Conservation (phyloP, 768 basidiomycete genomes). For the Coprinopsis strossmayeri region DNA sequence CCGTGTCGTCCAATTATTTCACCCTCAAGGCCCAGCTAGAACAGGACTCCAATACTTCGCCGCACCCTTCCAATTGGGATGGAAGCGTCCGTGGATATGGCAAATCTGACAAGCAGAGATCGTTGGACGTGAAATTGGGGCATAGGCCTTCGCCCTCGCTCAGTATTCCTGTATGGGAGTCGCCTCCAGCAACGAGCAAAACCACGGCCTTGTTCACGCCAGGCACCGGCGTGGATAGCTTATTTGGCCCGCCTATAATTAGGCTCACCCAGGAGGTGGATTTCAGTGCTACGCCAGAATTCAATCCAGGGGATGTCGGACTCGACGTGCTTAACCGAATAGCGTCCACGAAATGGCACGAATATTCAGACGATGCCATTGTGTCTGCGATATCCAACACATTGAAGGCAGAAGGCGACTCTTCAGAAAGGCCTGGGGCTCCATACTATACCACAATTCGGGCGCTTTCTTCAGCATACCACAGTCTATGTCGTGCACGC, state of each 20-base stretch:
- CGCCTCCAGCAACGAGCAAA: conserved; percentile 9
- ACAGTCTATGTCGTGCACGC: conserved; percentile 48
- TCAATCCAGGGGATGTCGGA: conserved; percentile 26
- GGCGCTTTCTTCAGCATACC: conserved; percentile 60
- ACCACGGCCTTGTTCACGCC: not conserved
- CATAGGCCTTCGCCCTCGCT: conserved; percentile 40
- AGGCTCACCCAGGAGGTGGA: conserved; percentile 17
- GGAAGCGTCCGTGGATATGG: conserved; percentile 53
- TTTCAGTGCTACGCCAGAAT: conserved; percentile 27
- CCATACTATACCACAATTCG: conserved; percentile 67
- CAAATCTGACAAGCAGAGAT: conserved; percentile 28
- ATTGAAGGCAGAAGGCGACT: conserved; percentile 23
- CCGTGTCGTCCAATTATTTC: conserved; percentile 45
- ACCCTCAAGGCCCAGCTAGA: conserved; percentile 59
- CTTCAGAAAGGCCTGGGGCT: conserved; percentile 27
- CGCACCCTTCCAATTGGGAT: conserved; percentile 31
- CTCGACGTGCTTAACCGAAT: conserved; percentile 37
- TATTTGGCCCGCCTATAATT: not conserved
- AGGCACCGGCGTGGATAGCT: not conserved
- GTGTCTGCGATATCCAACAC: conserved; percentile 54
- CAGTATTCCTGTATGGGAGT: conserved; percentile 32
- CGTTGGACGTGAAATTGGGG: conserved; percentile 16
- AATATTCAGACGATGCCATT: conserved; percentile 69
- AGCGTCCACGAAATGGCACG: conserved; percentile 69
- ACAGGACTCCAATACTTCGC: conserved; percentile 18